Base-by-base conservation (phyloP, 73 alveolate species). In the Paramecium octaurelia region DNA sequence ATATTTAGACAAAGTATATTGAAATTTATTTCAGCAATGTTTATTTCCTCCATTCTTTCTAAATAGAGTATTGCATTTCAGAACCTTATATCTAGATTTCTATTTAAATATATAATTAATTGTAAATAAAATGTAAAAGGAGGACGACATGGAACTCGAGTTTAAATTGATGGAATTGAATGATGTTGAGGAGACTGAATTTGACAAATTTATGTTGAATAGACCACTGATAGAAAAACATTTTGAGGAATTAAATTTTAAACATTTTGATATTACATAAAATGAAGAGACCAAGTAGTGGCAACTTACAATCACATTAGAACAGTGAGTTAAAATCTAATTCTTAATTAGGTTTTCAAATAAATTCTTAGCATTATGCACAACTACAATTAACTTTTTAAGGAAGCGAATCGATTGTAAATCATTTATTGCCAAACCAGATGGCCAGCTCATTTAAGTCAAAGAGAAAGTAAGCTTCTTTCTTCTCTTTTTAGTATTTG, bases 291-390 rank as follows among this genome's bases (percentile, higher is more conserved):
- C 20, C 6, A 54, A 54, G n/a, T 8, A 54, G 21, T 54, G 69
- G 69, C 35, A 54, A 54, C 20, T 54, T 4, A 54, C 69, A 2
- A 54, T 54, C 20, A 54, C 31, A 18, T 12, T 54, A 16, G 69
- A 54, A 54, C 18, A 54, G 69, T 54, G 31, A 54, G 31, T 54
- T 8, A 7, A 54, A 16, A 40, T 40, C 5, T 40, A 40, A 40
- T 40, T 40, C 8, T 40, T 40, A 40, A 40, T 48, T 75, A 75
- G 88, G 29, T 75, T 75, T 75, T 40, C 60, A n/a, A 36, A 31
- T 36, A 36, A 75, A 75, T 75, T 75, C 24, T 36, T 75, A 75
- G 88, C 59, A 34, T 75, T 75, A 34, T 75, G 88, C 14, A 75
- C 88, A 5, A 75, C 21, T 9, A 40, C 60, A 11, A 36, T 75